Base-by-base conservation (phyloP, 2,329 filamentous ascomycete species). In the Alternaria brassicae region DNA sequence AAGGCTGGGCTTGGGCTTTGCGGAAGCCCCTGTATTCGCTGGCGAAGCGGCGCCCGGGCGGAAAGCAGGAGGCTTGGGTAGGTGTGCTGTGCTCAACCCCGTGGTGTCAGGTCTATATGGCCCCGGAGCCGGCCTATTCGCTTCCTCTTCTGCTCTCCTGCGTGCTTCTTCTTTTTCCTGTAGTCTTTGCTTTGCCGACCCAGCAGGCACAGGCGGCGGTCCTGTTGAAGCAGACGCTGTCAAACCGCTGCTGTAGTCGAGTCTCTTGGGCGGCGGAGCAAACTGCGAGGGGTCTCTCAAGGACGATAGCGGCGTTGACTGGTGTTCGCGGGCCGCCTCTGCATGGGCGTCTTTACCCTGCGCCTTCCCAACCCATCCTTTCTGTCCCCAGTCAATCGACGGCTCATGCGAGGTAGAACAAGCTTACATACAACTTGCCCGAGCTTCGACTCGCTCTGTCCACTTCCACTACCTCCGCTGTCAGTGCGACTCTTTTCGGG, bases 251-350 rank as follows among this genome's bases (percentile, higher is more conserved):
- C 84, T 79, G 64, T 82, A 83, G 49, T 82, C 81, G 56, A 81
- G 77, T 61, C 72, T 90, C 69, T 87, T 93, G 0, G 93, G 93
- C 25, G 93, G 93, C 23, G 92, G 91, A 2, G 86, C 92, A 74
- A 96, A 97, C 15, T 87, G 85, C 1, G 86, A 77, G 1, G 92
- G 93, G 73, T 97, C 92, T 73, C 87, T 88, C 28, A 97, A 83
- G 3, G 86, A 83, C 8, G 87, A 83, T 41, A 96, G 80, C 1
- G 93, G 92, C 15, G 83, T 82, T 6, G 86, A 84, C 52, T 84
- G 79, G 63, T 87, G 86, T 23, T 84, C 81, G 27, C 67, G 65
- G 27, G 74, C 70, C 32, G 67, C 69, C 48, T 69, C 68, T 30
- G 75, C 70, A 44, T 70, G 63, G 30, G 85, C 79, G 36, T 78